These are phyloP conservation scores for Phytopythium aichiense DNA, from an alignment of 352 stramenopile genomes.

Conservation along the genomic window DNA sequence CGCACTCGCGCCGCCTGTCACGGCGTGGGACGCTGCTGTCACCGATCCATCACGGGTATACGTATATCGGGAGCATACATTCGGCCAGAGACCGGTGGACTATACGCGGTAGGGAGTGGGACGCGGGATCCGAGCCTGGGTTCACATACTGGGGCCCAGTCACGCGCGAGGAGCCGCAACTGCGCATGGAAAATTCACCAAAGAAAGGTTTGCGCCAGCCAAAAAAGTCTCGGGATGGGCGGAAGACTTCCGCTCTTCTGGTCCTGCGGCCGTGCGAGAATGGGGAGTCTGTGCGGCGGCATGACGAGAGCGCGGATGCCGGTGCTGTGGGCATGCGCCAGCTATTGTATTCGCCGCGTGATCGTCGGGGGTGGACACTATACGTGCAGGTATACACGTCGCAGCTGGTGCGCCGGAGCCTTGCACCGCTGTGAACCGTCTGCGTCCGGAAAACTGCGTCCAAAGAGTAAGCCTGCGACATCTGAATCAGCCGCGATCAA, in stretches of 20 bases:
- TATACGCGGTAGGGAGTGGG: constrained; percentile 7
- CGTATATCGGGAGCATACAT: not conserved
- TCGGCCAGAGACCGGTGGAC: not conserved
- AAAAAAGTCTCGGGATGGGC: not conserved
- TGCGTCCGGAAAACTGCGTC: not conserved
- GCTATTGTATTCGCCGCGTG: too few species aligned
- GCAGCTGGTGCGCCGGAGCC: not conserved
- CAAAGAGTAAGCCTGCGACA: constrained; percentile 1
- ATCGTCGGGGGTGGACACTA: not conserved
- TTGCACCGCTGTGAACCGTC: not conserved
- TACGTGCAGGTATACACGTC: not conserved
- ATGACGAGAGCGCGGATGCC: too few species aligned
- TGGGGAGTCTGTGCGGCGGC: too few species aligned
- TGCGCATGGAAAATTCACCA: not conserved
- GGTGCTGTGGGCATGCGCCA: too few species aligned
- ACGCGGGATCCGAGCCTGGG: constrained; percentile 1
- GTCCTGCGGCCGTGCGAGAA: too few species aligned
- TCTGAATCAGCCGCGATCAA: not conserved
- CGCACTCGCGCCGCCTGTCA: constrained; percentile 5
- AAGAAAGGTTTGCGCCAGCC: not conserved
- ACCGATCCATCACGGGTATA: constrained; percentile 10
- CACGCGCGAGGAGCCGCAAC: not conserved
- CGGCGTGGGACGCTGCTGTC: constrained; percentile 7
- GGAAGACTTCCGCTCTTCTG: not conserved
- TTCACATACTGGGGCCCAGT: constrained; percentile 1